Base-by-base conservation (phyloP, 257 asterid species). In the Solanum ossicruentum region DNA sequence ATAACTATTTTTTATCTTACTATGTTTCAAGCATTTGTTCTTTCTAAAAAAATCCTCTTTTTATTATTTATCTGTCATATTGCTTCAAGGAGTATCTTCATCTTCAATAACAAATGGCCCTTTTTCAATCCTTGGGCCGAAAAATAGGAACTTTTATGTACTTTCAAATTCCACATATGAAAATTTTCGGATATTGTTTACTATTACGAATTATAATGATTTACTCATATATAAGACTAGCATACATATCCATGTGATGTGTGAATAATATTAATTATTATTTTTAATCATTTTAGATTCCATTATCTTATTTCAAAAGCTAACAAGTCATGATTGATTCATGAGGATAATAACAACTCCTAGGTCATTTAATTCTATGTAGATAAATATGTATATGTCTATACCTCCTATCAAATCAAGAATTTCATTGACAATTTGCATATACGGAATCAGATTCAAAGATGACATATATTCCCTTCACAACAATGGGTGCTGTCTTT, bases 401-500 rank as follows among this genome's bases (percentile, higher is more conserved):
- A 71, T 0, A 3, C 57, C 5, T 12, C 10, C 12, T 41, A 23
- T n/a, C 60, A 73, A 49, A 13, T 49, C 63, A 10, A 77, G 82
- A 77, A 51, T 49, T 23, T 13, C n/a, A 77, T 77, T 51, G 63
- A 51, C 63, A 77, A 23, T 77, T 49, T 77, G 82, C 23, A 51
- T 15, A 16, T 26, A 16, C 16, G 20, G 63, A 77, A 77, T 51
- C 82, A 17, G 8, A 77, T 51, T 51, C 63, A 15, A 77, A 77
- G 8, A 15, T 23, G 43, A 26, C 15, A 49, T 70, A 16, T 69
- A 69, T 49, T 51, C 63, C 10, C 23, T 49, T 49, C 23, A 15
- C n/a, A 49, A 15, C 61, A 49, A 51, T 77, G 17, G 63, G 3
- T 51, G 82, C 63, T 23, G 16, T 45, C 47, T 75, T 49, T 18